A percentile compares a stretch with the other conserved stretches of the same genome.
phyloP scores from a whole-genome alignment of 2,329 filamentous ascomycete species.

The Coniochaeta hoffmannii region DNA sequence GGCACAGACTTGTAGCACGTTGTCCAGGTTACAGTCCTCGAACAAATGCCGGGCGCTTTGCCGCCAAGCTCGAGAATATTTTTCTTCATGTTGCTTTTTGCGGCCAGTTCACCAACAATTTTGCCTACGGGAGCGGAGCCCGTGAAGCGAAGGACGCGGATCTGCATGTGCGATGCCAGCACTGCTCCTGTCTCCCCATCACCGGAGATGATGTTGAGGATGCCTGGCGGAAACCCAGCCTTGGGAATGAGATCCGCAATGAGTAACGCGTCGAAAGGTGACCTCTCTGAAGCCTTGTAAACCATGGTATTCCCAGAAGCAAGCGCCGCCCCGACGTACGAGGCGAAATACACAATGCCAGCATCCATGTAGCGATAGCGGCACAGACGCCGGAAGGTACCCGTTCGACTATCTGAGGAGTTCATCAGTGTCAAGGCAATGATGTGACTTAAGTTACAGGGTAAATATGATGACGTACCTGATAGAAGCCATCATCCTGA shows the following conservation, averaged over 20 bases:
- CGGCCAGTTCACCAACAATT: slow-evolving; percentile 53
- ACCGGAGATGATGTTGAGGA: slow-evolving; percentile 62
- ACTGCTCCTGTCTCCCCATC: slow-evolving; percentile 33
- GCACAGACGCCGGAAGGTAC: slow-evolving; percentile 46
- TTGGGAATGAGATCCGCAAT: slow-evolving; percentile 55
- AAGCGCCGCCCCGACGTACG: slow-evolving; percentile 58
- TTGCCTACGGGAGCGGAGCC: slow-evolving; percentile 52
- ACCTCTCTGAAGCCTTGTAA: slow-evolving; percentile 51
- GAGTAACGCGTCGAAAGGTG: slow-evolving; percentile 46
- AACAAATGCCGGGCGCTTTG: slow-evolving; percentile 54
- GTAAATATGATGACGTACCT: neutral
- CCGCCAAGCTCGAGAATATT: slow-evolving; percentile 53
- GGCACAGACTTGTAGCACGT: slow-evolving; percentile 42
- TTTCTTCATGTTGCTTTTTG: slow-evolving; percentile 52
- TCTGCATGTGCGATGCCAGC: slow-evolving; percentile 17
- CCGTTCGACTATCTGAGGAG: neutral
- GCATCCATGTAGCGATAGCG: slow-evolving; percentile 37
- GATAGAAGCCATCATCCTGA: neutral
- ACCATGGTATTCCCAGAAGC: slow-evolving; percentile 50
- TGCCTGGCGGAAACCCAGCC: slow-evolving; percentile 62
- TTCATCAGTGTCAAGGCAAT: neutral
- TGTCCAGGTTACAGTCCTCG: slow-evolving; percentile 49
- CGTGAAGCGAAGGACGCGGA: slow-evolving; percentile 58
- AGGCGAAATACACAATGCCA: slow-evolving; percentile 57
- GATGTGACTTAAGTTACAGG: neutral